Conservation (phyloP, 2,329 filamentous ascomycete species). For the Coniella lustricola region DNA sequence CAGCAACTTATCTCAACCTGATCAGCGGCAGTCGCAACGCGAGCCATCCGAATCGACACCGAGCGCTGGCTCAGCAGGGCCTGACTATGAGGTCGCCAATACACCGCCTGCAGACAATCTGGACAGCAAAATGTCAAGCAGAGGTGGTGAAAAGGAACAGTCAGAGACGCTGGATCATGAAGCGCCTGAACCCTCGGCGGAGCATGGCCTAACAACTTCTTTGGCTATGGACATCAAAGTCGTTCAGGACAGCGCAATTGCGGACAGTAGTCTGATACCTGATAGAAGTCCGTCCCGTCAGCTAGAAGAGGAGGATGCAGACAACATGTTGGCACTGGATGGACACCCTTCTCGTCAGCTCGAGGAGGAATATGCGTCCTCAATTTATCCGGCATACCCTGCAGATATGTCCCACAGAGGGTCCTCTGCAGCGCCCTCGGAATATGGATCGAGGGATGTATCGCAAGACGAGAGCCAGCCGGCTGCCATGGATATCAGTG, state of each 20-base stretch:
- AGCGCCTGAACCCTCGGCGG: conserved; percentile 9
- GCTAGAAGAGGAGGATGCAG: not conserved
- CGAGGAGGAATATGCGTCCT: conserved; percentile 15
- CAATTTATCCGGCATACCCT: conserved; percentile 2
- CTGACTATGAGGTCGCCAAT: conserved; percentile 8
- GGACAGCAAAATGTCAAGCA: conserved; percentile 2
- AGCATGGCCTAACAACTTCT: conserved; percentile 5
- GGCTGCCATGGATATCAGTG: not conserved
- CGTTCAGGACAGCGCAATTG: not conserved
- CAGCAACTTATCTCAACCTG: conserved; percentile 8
- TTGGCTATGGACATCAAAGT: not conserved
- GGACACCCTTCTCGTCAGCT: conserved; percentile 26
- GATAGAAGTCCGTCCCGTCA: conserved; percentile 18
- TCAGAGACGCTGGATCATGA: conserved; percentile 2
- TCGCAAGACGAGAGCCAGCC: not conserved
- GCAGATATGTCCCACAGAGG: not conserved
- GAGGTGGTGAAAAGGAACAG: conserved; percentile 20
- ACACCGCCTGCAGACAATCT: conserved; percentile 8
- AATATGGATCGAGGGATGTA: conserved; percentile 9
- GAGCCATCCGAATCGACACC: not conserved
- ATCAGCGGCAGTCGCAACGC: not conserved
- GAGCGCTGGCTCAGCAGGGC: not conserved
- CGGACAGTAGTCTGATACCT: conserved; percentile 19
- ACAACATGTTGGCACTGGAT: conserved; percentile 16
- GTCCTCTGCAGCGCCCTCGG: conserved; percentile 11